Percentiles rank a stretch among this genome's conserved stretches.
Evolutionary conservation across 192 early-diverging fungal genomes (phyloP).

Genomic region (Coemansia reversa): DNA sequence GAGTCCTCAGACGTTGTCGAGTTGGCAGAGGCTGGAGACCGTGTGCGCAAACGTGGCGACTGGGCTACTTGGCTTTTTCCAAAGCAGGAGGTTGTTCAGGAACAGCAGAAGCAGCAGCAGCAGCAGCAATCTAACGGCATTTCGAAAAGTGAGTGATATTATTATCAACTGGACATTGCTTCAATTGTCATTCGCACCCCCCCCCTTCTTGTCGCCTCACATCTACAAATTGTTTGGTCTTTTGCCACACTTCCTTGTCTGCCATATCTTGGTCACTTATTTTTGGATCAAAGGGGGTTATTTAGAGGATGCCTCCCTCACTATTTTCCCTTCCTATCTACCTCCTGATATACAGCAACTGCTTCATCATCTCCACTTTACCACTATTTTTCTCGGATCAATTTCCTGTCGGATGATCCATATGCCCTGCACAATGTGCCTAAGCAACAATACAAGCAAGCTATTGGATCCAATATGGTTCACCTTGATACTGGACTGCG

Average conservation of each 20-base stretch:
- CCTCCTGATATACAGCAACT: neutral
- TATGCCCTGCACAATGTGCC: neutral
- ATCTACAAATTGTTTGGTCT: neutral
- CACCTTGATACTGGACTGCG: neutral
- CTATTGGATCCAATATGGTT: neutral
- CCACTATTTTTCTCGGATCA: neutral
- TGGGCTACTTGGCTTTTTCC: constrained; percentile 89
- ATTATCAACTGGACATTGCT: constrained; percentile 2
- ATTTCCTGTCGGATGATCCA: neutral
- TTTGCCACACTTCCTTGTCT: neutral
- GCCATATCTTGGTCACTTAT: neutral
- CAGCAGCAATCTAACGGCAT: constrained; percentile 32
- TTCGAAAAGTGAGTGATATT: constrained; percentile 55
- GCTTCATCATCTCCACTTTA: neutral
- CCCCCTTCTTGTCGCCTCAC: neutral
- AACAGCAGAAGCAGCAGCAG: constrained; percentile 47
- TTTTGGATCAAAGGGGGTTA: neutral
- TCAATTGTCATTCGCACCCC: neutral
- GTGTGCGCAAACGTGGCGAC: constrained; percentile 67
- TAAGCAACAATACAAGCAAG: neutral
- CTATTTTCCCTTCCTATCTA: neutral
- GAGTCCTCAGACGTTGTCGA: constrained; percentile 60
- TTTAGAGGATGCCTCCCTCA: neutral
- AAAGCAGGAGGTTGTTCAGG: constrained; percentile 57
- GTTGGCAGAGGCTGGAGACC: constrained; percentile 54